Evolutionary conservation across 2,329 filamentous ascomycete genomes (phyloP).

Genomic region (Nemania serpens): DNA sequence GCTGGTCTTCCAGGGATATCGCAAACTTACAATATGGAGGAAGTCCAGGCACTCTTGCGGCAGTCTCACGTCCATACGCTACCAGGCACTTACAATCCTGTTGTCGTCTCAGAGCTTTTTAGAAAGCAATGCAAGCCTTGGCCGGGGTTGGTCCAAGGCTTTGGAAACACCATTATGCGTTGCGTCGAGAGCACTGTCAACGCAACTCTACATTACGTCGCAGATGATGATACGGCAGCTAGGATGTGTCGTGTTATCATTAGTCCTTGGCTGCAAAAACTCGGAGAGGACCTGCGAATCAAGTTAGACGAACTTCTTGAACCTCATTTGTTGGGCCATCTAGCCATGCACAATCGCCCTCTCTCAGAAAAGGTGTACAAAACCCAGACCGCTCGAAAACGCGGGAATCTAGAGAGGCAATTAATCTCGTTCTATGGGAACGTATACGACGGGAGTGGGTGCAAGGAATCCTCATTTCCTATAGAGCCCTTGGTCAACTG

Average conservation of each 20-base stretch:
- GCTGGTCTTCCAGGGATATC: background rate
- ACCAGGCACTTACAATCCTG: conserved; percentile 35
- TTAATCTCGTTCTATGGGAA: conserved; percentile 18
- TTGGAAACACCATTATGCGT: conserved; percentile 17
- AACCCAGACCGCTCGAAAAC: conserved; percentile 24
- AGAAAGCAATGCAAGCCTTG: conserved; percentile 37
- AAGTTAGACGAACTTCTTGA: conserved; percentile 22
- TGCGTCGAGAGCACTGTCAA: conserved; percentile 13
- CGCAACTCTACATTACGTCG: no score
- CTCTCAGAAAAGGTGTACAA: conserved; percentile 41
- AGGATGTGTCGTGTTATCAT: no score
- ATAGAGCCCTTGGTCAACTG: no score
- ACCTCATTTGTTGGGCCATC: conserved; percentile 36
- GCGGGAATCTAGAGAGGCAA: conserved; percentile 31
- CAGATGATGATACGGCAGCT: no score
- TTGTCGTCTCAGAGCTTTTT: conserved; percentile 37
- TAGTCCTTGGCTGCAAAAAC: conserved; percentile 26
- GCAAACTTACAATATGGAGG: background rate
- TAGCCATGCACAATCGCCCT: conserved; percentile 44
- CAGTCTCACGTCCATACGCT: conserved; percentile 39
- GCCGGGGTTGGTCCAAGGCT: conserved; percentile 24
- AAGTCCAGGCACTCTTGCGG: background rate
- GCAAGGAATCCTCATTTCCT: no score
- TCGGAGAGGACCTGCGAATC: conserved; percentile 18
- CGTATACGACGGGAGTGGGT: no score